A percentile compares a stretch with the other conserved stretches of the same genome.
Evolutionary conservation across 345 rosid genomes (phyloP).

Genomic region (Ceriops tagal): DNA sequence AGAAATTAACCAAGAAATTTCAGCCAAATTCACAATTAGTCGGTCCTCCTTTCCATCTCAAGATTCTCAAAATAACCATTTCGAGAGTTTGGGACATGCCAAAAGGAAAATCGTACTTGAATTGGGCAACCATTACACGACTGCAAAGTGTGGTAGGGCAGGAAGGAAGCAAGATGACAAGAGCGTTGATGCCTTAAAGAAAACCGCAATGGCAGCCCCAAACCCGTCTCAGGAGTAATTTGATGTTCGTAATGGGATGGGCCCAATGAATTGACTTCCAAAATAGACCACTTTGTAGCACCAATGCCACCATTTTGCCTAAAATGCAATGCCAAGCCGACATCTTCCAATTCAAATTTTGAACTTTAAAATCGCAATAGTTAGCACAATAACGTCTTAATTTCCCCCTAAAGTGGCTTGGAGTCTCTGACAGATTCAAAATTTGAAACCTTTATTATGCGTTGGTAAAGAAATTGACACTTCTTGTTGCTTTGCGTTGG

Average conservation of each 20-base stretch:
- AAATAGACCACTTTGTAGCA: background rate
- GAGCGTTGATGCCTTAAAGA: too few species aligned
- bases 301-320: too few species aligned
- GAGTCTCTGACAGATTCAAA: background rate
- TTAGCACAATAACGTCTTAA: background rate
- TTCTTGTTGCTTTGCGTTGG: conserved; percentile 19
- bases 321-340: background rate
- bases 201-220: too few species aligned
- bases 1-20: background rate
- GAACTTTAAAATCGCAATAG: too few species aligned
- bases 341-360: background rate
- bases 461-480: background rate
- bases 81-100: background rate
- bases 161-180: too few species aligned
- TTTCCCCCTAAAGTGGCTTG: conserved; percentile 1
- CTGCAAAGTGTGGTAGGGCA: too few species aligned
- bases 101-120: background rate
- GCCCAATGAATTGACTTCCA: conserved; percentile 3
- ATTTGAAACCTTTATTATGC: conserved; percentile 1
- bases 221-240: background rate
- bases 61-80: background rate
- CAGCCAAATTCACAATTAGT: background rate
- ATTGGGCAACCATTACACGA: too few species aligned
- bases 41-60: background rate
- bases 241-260: background rate